phyloP scores from a whole-genome alignment of 1,139 yeast genomes.

The Yamadazyma triangularis region DNA sequence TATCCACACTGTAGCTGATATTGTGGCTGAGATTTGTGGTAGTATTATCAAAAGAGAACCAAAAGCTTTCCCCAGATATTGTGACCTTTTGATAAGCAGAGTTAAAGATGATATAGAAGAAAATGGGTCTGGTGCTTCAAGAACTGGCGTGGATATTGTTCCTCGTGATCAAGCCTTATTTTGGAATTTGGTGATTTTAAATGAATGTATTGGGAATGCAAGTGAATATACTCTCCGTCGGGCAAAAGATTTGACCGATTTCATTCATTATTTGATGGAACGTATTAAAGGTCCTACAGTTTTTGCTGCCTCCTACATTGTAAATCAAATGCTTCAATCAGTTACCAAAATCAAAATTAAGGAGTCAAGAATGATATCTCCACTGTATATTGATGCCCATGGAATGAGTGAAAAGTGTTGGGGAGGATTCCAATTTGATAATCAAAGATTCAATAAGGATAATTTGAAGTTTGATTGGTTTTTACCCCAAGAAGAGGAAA shows the following conservation, averaged over 20 bases:
- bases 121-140: conserved; percentile 76
- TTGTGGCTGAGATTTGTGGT: conserved; percentile 68
- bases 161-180: conserved; percentile 76
- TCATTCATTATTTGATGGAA: conserved; percentile 51
- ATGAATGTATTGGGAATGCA: conserved; percentile 71
- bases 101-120: conserved; percentile 71
- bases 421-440: conserved; percentile 67
- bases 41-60: conserved; percentile 64
- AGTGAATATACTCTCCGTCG: conserved; percentile 45
- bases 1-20: conserved; percentile 62
- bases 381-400: conserved; percentile 21
- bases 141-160: conserved; percentile 64
- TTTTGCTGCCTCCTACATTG: conserved; percentile 43
- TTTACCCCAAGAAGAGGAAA: conserved; percentile 54
- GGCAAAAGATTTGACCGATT: conserved; percentile 42
- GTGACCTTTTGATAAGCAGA: conserved; percentile 43
- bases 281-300: conserved; percentile 64
- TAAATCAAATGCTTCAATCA: conserved; percentile 66
- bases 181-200: conserved; percentile 68
- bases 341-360: conserved; percentile 55
- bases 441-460: conserved; percentile 32
- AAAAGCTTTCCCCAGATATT: conserved; percentile 37
- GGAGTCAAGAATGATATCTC: conserved; percentile 53
- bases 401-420: conserved; percentile 53
- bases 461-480: conserved; percentile 70